phyloP scores from a whole-genome alignment of 148 eudicot genomes.

The Rhododendron williamsianum region DNA sequence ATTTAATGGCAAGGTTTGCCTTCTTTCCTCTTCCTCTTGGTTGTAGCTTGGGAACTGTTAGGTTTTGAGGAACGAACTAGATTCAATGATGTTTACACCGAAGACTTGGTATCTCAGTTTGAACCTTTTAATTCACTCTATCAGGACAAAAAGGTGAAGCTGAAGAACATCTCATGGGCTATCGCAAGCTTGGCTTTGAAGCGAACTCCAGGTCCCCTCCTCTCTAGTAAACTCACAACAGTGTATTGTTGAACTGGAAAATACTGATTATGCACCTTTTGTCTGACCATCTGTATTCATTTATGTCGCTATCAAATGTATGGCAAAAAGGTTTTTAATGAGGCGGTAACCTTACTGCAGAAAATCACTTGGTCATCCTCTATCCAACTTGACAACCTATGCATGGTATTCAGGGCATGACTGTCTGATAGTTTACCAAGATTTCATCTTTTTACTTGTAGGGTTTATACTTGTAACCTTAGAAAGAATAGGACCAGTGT shows the following conservation, averaged over 20 bases:
- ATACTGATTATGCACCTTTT: neutral
- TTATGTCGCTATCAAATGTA: neutral
- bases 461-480: neutral
- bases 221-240: neutral
- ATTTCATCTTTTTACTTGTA: neutral
- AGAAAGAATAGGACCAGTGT: neutral
- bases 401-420: neutral
- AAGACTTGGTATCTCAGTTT: neutral
- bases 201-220: slow-evolving; percentile 45
- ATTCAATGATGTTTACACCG: neutral
- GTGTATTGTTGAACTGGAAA: too few relatives aligned
- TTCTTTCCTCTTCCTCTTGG: slow-evolving; percentile 7
- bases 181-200: slow-evolving; percentile 49
- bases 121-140: slow-evolving; percentile 10
- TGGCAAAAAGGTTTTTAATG: neutral
- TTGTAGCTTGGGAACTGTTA: neutral
- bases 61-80: neutral
- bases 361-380: neutral
- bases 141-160: slow-evolving; percentile 59
- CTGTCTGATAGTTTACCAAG: neutral
- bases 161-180: slow-evolving; percentile 74
- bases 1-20: slow-evolving; percentile 48
- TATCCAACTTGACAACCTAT: neutral
- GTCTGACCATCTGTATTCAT: neutral
- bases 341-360: neutral